Base-by-base conservation (phyloP, 768 basidiomycete genomes). In the Xerocomus brunneocitrinus region DNA sequence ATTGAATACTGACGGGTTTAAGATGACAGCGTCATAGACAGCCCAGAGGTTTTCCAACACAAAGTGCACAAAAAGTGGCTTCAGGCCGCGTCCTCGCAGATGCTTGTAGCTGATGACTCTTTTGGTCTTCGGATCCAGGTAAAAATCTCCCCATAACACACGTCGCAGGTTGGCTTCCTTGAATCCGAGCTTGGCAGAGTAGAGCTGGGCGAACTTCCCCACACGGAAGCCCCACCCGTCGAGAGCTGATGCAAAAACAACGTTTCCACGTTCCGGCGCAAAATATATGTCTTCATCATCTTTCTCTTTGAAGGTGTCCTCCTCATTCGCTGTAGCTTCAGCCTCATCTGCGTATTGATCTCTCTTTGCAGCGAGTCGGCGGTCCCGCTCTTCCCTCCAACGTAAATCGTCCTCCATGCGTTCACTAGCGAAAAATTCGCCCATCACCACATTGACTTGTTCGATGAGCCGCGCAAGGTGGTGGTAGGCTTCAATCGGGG, bases 251-350 rank as follows among this genome's bases (percentile, higher is more conserved):
- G 95, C 90, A 66, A 99, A 99, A 31, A 98, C 79, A 41, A 99
- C 97, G 65, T 98, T 98, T 19, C 97, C 97, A 48, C 83, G 81
- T 65, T 94, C 91, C 0, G 97, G 97, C 0, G 93, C 90, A 61
- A 99, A 98, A 71, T 98, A 98, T 50, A 98, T 86, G 68, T 95
- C 92, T 67, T 95, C 94, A 62, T 98, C 97, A 64, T 98, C 95
- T 67, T 91, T 92, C 71, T 99, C 97, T 63, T 93, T 84, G 68
- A 90, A 98, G 44, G 82, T 81, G 24, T 84, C 82, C 0, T 69
- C 71, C 34, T 85, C 82, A 50, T 87, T 78, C 19, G 79, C 73
- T 14, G 76, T 64, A 0, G 80, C 80, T 51, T 85, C 84, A 8
- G 79, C 77, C 59, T 87, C 83, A 39, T 85, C 84, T 4, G 84